phyloP scores from a whole-genome alignment of 116 monocot species.

The Posidonia oceanica region DNA sequence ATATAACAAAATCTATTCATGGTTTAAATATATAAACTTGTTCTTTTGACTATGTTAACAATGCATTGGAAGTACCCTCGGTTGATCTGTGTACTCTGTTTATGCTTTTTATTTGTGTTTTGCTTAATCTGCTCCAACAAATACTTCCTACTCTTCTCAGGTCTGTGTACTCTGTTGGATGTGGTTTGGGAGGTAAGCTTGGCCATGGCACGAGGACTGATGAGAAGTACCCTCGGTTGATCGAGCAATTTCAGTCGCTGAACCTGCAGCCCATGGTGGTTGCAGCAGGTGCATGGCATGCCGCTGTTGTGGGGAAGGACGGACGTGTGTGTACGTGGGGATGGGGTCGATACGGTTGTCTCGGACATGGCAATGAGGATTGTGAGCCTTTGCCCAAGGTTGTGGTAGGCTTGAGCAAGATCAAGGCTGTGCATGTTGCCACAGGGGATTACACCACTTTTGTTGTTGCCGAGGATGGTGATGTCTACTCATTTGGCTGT shows the following conservation, averaged over 20 bases:
- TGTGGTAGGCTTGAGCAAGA: slow-evolving; percentile 50
- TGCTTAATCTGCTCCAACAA: not conserved
- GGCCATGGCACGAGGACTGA: slow-evolving; percentile 84
- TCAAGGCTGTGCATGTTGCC: slow-evolving; percentile 84
- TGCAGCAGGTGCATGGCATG: slow-evolving; percentile 95
- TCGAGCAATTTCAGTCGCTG: slow-evolving; percentile 57
- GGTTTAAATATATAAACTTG: too few species aligned
- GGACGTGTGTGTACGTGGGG: slow-evolving; percentile 97
- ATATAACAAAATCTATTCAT: too few species aligned
- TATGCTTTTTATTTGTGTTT: too few species aligned
- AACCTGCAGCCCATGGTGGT: slow-evolving; percentile 77
- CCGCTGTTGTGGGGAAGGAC: slow-evolving; percentile 83
- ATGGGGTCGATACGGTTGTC: slow-evolving; percentile 89
- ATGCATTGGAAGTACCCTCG: too few species aligned
- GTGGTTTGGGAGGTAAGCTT: slow-evolving; percentile 93
- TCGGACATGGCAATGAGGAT: slow-evolving; percentile 92
- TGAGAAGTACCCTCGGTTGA: slow-evolving; percentile 71
- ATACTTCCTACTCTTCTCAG: slow-evolving; percentile 22
- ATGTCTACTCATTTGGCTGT: slow-evolving; percentile 92
- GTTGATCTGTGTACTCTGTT: too few species aligned
- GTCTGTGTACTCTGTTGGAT: slow-evolving; percentile 95
- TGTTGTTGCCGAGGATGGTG: slow-evolving; percentile 64
- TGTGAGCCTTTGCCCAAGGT: slow-evolving; percentile 75
- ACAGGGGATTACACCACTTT: slow-evolving; percentile 95
- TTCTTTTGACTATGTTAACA: too few species aligned